Base-by-base conservation (phyloP, 305 asterid genomes). In the Nicotiana rustica region DNA sequence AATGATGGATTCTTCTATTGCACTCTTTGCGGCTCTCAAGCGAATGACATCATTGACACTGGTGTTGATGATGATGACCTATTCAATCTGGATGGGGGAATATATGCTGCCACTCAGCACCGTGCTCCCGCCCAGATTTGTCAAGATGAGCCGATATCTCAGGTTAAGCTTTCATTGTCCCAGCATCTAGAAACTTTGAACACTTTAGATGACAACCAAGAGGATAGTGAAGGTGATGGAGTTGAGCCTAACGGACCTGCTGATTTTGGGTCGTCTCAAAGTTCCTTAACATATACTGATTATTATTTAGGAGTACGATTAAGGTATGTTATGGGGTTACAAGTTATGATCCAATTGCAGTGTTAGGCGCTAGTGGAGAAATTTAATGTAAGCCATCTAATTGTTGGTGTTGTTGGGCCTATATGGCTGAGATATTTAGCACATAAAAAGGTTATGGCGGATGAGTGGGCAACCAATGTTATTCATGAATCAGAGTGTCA, bases 381-480 rank as follows among this genome's bases (percentile, higher is more conserved):
- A 25, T 25, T 25, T 25, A 25, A 25, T 25, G 29, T 25, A 25
- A 89, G 92, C 85, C 93, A 95, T 49, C 81, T 92, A 44, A 87
- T 92, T 67, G 77, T 90, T 84, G 95, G 95, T 68, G 87, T 92
- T 29, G 82, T 84, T 41, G 94, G 93, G 56, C 92, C 95, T 49
- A 15, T 91, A 31, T 94, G 95, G 97, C 81, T 94, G 68, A 88
- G 95, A 85, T 87, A 84, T 79, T 83, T 93, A 85, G 91, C 96
- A 68, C 85, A 85, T 80, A 83, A 90, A 60, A 62, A 90, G 84
- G 52, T 93, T 68, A 69, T 88, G 91, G 87, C 87, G 73, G 97
- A 90, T 85, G 90, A 88, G 6, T 95, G 98, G 98, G 95, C 95
- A 1, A 93, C 91, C 69, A 59, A 47, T 66, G 91, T 70, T 49